Base-by-base conservation (phyloP, 2,329 filamentous ascomycete species). In the Diplocarpon rosae region DNA sequence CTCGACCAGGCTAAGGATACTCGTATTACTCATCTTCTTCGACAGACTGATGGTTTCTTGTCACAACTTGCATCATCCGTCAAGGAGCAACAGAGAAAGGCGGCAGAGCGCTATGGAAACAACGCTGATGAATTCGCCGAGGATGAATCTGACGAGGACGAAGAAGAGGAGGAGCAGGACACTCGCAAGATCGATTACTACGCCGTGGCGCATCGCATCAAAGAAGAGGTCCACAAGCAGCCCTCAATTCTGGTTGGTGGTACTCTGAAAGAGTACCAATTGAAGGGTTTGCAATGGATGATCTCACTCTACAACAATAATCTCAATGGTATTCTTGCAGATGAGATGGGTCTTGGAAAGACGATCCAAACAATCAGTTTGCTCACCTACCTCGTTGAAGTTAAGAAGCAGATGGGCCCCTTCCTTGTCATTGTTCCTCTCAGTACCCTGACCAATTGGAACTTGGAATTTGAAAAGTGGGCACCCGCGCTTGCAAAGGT, bases 221-320 rank as follows among this genome's bases (percentile, higher is more conserved):
- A 92, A 64, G 92, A 98, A 69, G 86, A 93, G 53, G 83, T 98
- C 56, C 83, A 76, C 1, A 72, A 73, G 49, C 92, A 98, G 61
- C 86, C 92, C 6, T 66, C 67, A 42, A 94, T 94, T 35, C 75
- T 98, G 49, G 87, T 96, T 51, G 92, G 92, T 62, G 92, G 92
- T 61, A 85, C 72, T 10, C 72, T 98, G 54, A 98, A 98, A 66
- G 92, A 98, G 64, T 98, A 98, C 66, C 92, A 98, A 68, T 56
- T 98, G 66, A 96, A 95, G 78, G 92, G 92, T 75, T 70, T 98
- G 38, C 90, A 98, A 65, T 98, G 92, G 92, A 98, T 98, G 92
- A 82, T 98, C 49, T 98, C 92, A 12, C 75, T 98, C 12, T 98
- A 96, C 76, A 98, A 98, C 80, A 98, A 98, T 72, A 98, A 95